phyloP scores from a whole-genome alignment of 2,329 filamentous ascomycete genomes.

The Colletotrichum sp. region DNA sequence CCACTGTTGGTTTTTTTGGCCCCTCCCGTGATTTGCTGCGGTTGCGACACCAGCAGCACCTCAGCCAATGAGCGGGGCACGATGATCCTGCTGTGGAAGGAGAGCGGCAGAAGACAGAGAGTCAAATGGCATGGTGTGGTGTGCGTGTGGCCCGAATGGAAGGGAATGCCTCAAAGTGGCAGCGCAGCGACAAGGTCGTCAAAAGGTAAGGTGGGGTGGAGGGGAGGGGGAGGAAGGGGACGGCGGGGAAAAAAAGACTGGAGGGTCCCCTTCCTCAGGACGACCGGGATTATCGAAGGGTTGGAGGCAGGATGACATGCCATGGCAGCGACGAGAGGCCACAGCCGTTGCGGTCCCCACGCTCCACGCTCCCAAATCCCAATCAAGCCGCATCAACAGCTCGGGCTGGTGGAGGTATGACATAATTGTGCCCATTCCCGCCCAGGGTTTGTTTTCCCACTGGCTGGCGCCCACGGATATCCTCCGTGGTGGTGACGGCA shows the following conservation, averaged over 20 bases:
- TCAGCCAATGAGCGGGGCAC: background rate
- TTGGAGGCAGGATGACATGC: slow-evolving; percentile 36
- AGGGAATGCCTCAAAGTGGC: background rate
- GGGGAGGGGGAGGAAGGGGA: background rate
- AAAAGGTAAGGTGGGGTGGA: background rate
- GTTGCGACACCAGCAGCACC: background rate
- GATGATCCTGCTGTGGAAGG: background rate
- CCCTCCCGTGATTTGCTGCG: background rate
- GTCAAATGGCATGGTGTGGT: background rate
- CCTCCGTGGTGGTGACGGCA: slow-evolving; percentile 1
- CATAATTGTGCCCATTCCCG: slow-evolving; percentile 22
- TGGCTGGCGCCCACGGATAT: background rate
- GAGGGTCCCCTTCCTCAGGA: background rate
- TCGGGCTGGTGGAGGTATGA: slow-evolving; percentile 24
- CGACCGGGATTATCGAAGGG: slow-evolving; percentile 1
- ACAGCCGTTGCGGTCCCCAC: background rate
- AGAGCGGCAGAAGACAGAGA: background rate
- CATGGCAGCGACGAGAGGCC: background rate
- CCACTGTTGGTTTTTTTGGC: background rate
- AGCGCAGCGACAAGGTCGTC: background rate
- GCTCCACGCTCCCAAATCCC: slow-evolving; percentile 1
- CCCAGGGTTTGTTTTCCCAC: background rate
- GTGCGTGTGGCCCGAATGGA: background rate
- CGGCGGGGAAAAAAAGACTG: background rate
- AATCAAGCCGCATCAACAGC: slow-evolving; percentile 10